A percentile compares a stretch with the other conserved stretches of the same genome.
Evolutionary conservation across 129 eudicot species (phyloP).

Genomic region (sunflower (Helianthus annuus)): HanXRQr2.0-SUNRISE NC_035448.2:15611321-15611820

Average conservation of each 20-base stretch:
- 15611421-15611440: conserved; percentile 1
- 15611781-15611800: conserved; percentile 43
- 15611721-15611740: conserved; percentile 59
- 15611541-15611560: background rate
- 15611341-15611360: no score
- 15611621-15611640: background rate
- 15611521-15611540: conserved; percentile 3
- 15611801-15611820: background rate
- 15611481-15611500: conserved; percentile 45
- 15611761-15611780: conserved; percentile 56
- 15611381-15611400: background rate
- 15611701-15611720: conserved; percentile 39
- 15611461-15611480: conserved; percentile 38
- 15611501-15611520: conserved; percentile 30
- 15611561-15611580: conserved; percentile 2
- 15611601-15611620: background rate
- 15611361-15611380: no score
- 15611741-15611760: conserved; percentile 44
- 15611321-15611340: no score
- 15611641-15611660: conserved; percentile 25
- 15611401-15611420: background rate
- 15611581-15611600: conserved; percentile 21
- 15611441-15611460: conserved; percentile 44
- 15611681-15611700: conserved; percentile 24
- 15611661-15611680: conserved; percentile 9